Evolutionary conservation across 129 eudicot species (phyloP).

Genomic region (Kitagawia praeruptora): DNA sequence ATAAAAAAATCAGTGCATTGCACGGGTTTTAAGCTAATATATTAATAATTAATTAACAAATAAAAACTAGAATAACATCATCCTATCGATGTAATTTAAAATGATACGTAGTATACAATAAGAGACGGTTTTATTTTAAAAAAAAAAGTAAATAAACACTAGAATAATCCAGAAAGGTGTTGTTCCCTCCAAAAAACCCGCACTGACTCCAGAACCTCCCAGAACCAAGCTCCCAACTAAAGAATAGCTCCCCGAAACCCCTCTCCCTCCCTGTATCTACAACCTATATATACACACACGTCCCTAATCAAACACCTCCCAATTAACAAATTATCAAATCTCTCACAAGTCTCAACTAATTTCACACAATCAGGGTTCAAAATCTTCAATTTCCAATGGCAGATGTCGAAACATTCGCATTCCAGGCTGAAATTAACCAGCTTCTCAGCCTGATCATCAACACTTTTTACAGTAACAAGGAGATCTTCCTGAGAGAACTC

Average conservation of each 20-base stretch:
- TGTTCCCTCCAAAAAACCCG: neutral
- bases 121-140: too few species aligned
- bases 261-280: too few species aligned
- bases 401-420: conserved; percentile 72
- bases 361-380: neutral
- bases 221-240: neutral
- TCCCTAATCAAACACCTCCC: neutral
- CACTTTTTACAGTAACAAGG: conserved; percentile 82
- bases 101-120: too few species aligned
- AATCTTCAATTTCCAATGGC: conserved; percentile 26
- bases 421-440: conserved; percentile 81
- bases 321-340: neutral
- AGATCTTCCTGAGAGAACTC: conserved; percentile 69
- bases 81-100: too few species aligned
- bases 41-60: too few species aligned
- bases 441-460: conserved; percentile 63
- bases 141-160: too few species aligned
- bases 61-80: too few species aligned
- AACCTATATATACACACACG: neutral
- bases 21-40: too few species aligned
- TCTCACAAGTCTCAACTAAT: neutral
- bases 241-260: neutral
- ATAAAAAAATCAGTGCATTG: too few species aligned
- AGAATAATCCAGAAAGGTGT: neutral
- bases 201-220: neutral